A percentile compares a stretch with the other conserved stretches of the same genome.
Conservation (phyloP, 305 asterid species). For the Solanum aculeatissimum region DNA sequence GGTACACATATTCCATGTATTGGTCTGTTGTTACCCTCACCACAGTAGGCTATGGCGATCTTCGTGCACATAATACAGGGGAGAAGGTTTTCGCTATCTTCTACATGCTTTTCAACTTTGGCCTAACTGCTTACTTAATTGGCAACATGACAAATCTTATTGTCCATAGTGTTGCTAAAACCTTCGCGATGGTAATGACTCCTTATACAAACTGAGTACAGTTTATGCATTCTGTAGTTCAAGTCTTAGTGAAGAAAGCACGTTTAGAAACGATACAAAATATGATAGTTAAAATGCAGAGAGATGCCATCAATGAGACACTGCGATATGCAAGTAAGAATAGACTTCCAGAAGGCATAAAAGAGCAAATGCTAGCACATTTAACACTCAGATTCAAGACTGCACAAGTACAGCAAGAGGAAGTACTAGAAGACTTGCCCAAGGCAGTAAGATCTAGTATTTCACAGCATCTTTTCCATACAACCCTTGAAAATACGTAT, state of each 20-base stretch:
- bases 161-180: constrained; percentile 62
- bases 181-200: constrained; percentile 66
- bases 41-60: constrained; percentile 87
- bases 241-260: not conserved
- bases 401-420: constrained; percentile 87
- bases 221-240: not conserved
- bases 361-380: constrained; percentile 91
- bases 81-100: constrained; percentile 76
- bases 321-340: constrained; percentile 81
- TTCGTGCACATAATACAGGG: constrained; percentile 67
- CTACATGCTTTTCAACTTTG: constrained; percentile 94
- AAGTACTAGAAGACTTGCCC: constrained; percentile 65
- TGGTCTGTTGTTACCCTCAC: constrained; percentile 90
- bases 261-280: not conserved
- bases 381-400: constrained; percentile 76
- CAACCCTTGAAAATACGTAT: constrained; percentile 50
- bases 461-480: constrained; percentile 72
- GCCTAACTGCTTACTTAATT: constrained; percentile 82
- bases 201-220: not conserved
- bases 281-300: constrained; percentile 25
- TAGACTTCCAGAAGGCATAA: constrained; percentile 63
- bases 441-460: constrained; percentile 89
- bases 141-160: constrained; percentile 95
- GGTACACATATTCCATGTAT: constrained; percentile 75
- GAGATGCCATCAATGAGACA: constrained; percentile 67